Base-by-base conservation (phyloP, 75 land plant species). In the Cupressus sempervirens region DNA sequence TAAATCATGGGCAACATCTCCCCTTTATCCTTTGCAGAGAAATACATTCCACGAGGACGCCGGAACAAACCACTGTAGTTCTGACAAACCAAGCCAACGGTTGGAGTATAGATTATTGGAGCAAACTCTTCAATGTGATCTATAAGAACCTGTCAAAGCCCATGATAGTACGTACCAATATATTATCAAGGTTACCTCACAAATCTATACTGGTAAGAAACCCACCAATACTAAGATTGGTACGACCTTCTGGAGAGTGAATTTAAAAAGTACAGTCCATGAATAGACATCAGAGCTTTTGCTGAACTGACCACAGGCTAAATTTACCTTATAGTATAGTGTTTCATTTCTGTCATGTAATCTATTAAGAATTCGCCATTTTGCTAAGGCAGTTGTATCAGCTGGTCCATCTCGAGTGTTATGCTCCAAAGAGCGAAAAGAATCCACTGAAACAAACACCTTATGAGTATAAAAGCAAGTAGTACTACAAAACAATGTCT, bases 41-140 rank as follows among this genome's bases (percentile, higher is more conserved):
- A 96, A 90, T 95, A 95, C 98, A 96, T 96, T 45, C 98, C 98
- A 81, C 98, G 95, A 48, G 98, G 98, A 58, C 98, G 97, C 83
- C 98, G 88, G 88, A 90, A 96, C 54, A 96, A 86, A 15, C 98
- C 98, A 52, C 94, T 90, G 81, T 95, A 95, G 75, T 96, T 96
- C 86, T 94, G 97, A 86, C 98, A 96, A 10, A 96, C 98, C 80
- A 96, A 83, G 29, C 98, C 98, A 4, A 96, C 97, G 14, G 98
- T 96, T 88, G 98, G 98, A 35, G 98, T 96, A 86, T 96, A 96
- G 67, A 96, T 92, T 73, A 96, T 93, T 11, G 98, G 98, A 83
- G 98, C 98, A 86, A 95, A 96, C 16, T 89, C 86, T 83, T 93
- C 89, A 46, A 96, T 95, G 88, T 96, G 95, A 85, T 91, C 94